Evolutionary conservation across 352 stramenopile genomes (phyloP).

Genomic region (Globisporangium sylvaticum): DNA sequence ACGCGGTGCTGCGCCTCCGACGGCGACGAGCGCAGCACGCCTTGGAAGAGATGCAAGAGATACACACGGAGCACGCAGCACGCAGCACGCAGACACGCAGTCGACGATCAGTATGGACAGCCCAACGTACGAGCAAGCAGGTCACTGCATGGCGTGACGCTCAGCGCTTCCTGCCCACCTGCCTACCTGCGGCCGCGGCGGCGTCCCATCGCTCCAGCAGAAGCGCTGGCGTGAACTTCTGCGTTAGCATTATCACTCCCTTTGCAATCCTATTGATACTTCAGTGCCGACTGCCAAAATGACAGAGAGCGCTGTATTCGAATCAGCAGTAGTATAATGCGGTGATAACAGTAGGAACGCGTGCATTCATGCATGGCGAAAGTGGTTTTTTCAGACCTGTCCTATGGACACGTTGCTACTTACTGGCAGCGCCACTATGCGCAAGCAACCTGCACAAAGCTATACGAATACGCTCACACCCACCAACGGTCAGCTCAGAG

Average conservation of each 20-base stretch:
- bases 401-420: too few species aligned
- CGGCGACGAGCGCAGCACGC: conserved; percentile 34
- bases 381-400: too few species aligned
- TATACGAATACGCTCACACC: background rate
- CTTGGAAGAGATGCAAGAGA: conserved; percentile 17
- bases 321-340: background rate
- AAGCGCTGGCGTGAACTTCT: background rate
- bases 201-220: conserved; percentile 23
- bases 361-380: background rate
- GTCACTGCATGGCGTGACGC: background rate
- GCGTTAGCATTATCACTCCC: background rate
- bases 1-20: conserved; percentile 29
- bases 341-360: background rate
- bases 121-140: background rate
- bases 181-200: conserved; percentile 15
- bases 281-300: background rate
- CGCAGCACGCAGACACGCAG: too few species aligned
- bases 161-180: background rate
- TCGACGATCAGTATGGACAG: background rate
- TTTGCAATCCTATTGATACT: too few species aligned
- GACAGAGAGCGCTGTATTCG: conserved; percentile 2
- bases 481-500: conserved; percentile 10
- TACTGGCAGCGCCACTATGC: too few species aligned
- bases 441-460: background rate
- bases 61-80: background rate